These are phyloP conservation scores for Neonectria sp. DNA, from an alignment of 2,329 filamentous ascomycete species.

Conservation along the genomic window DNA sequence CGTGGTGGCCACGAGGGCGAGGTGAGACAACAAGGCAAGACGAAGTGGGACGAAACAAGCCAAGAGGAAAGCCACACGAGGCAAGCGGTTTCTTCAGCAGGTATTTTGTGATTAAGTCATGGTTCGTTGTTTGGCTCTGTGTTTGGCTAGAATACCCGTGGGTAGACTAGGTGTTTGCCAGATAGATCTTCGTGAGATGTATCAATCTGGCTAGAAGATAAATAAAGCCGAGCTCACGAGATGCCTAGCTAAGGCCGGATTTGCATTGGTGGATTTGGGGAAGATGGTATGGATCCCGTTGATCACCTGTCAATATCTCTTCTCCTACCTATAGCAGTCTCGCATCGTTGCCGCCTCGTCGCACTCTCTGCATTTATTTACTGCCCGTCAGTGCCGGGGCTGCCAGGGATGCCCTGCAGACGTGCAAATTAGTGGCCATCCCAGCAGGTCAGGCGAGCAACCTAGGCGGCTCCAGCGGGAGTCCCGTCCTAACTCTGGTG, in stretches of 20 bases:
- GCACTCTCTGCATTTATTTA: too few relatives aligned
- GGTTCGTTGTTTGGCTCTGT: neutral
- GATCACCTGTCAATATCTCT: neutral
- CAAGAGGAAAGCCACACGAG: neutral
- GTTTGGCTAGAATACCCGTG: neutral
- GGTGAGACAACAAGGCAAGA: neutral
- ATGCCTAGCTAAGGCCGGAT: slow-evolving; percentile 2
- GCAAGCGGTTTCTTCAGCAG: neutral
- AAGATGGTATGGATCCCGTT: neutral
- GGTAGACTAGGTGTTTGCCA: neutral
- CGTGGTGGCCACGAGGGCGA: neutral
- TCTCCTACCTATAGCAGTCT: neutral
- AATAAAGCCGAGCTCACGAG: neutral
- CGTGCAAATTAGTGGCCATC: slow-evolving; percentile 14
- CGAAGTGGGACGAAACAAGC: slow-evolving; percentile 1
- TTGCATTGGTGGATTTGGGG: slow-evolving; percentile 10
- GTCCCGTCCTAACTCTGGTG: neutral
- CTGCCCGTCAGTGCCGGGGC: neutral
- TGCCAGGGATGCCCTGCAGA: slow-evolving; percentile 20
- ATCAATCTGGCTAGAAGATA: neutral
- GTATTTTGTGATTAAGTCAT: neutral
- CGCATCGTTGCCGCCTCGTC: neutral
- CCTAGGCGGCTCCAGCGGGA: slow-evolving; percentile 18
- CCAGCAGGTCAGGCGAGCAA: slow-evolving; percentile 14
- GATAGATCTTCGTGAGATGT: neutral